Evolutionary conservation across 1,284 basidiomycete species (phyloP).

Genomic region (Pyrrhoderma noxium): DNA sequence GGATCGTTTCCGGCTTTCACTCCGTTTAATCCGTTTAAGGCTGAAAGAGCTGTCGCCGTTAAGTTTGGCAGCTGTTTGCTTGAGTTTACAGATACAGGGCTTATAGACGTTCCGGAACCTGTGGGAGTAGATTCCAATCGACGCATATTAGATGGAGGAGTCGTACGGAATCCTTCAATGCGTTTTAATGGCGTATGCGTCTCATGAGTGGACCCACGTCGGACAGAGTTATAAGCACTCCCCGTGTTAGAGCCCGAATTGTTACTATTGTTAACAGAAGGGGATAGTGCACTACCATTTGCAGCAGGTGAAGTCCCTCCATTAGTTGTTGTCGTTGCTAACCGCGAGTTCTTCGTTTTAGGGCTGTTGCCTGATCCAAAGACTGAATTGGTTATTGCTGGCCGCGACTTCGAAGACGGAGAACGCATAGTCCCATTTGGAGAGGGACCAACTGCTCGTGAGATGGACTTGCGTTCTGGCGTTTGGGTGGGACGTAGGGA

Average conservation of each 20-base stretch:
- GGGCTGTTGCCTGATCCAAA: constrained; percentile 7
- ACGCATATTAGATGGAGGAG: constrained; percentile 13
- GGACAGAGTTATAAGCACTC: neutral
- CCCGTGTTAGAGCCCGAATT: constrained; percentile 1
- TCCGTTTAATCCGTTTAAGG: neutral
- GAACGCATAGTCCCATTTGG: constrained; percentile 12
- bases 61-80: neutral
- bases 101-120: neutral
- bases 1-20: neutral
- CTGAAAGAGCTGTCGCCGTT: neutral
- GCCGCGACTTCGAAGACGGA: constrained; percentile 1
- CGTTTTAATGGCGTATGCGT: constrained; percentile 15
- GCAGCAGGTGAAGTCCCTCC: constrained; percentile 25
- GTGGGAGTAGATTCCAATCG: neutral
- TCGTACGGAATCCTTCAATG: constrained; percentile 18
- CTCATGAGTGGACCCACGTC: constrained; percentile 5
- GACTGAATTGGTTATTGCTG: neutral
- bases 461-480: constrained; percentile 21
- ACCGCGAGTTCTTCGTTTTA: constrained; percentile 16
- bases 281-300: constrained; percentile 23
- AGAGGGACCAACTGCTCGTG: constrained; percentile 5
- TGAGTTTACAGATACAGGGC: neutral
- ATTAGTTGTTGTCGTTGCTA: constrained; percentile 27
- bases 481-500: constrained; percentile 30
- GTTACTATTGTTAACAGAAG: neutral